These are phyloP conservation scores for Phascolomyces articulosus DNA, from an alignment of 371 early-diverging fungal genomes.

Conservation along the genomic window DNA sequence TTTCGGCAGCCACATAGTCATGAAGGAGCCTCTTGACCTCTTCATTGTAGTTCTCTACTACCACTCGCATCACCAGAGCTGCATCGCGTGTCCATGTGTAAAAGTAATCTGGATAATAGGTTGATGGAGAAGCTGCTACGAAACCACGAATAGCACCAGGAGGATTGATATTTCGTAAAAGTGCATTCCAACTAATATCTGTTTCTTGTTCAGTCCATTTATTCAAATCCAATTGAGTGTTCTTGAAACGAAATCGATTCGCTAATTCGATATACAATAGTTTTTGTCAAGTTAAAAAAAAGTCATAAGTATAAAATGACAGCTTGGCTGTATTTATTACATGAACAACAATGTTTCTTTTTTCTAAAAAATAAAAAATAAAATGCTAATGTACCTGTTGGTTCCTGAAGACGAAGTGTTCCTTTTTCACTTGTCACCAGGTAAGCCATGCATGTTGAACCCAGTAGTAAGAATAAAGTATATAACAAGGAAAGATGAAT, in stretches of 20 bases:
- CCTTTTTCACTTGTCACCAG: neutral
- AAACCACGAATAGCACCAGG: constrained; percentile 36
- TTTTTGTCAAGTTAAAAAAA: no score
- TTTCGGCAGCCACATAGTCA: constrained; percentile 43
- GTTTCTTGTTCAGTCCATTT: constrained; percentile 30
- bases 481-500: neutral
- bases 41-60: constrained; percentile 28
- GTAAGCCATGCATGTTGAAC: neutral
- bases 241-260: neutral
- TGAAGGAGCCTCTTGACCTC: constrained; percentile 23
- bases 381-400: neutral
- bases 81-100: constrained; percentile 82
- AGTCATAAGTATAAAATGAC: no score
- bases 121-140: constrained; percentile 43
- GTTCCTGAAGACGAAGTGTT: neutral
- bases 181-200: constrained; percentile 22
- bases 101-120: constrained; percentile 70
- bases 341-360: no score
- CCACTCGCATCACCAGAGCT: constrained; percentile 59
- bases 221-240: neutral
- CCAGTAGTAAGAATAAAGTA: neutral
- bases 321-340: neutral
- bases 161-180: constrained; percentile 40
- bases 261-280: no score
- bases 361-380: no score